Percentiles rank a stretch among this genome's conserved stretches.
Conservation (phyloP, 345 rosid genomes). For the Bretschneidera sinensis region DNA sequence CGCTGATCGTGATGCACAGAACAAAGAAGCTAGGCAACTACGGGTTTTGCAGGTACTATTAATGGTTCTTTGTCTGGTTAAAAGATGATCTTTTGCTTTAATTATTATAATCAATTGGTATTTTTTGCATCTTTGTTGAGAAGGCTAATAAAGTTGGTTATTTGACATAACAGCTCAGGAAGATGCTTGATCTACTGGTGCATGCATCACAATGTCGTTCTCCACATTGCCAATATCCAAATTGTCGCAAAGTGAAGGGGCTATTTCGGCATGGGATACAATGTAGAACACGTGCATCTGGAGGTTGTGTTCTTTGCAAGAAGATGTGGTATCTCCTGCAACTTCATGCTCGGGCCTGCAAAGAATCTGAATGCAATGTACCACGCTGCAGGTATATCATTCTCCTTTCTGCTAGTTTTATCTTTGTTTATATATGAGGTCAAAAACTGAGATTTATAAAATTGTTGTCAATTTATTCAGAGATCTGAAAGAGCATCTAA, state of each 20-base stretch:
- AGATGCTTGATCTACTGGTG: slow-evolving; percentile 98
- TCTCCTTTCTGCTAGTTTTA: not conserved
- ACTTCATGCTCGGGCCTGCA: slow-evolving; percentile 98
- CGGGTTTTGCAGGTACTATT: slow-evolving; percentile 73
- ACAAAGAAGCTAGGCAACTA: slow-evolving; percentile 89
- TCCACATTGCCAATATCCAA: slow-evolving; percentile 80
- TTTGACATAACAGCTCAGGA: slow-evolving; percentile 69
- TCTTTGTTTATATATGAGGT: slow-evolving; percentile 2
- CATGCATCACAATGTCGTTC: slow-evolving; percentile 95
- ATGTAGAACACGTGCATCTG: slow-evolving; percentile 85
- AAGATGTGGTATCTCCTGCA: slow-evolving; percentile 99
- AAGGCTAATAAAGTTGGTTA: slow-evolving; percentile 3
- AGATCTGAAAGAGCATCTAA: slow-evolving; percentile 89
- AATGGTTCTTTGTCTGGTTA: not conserved
- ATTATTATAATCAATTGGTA: not conserved
- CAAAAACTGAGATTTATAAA: not conserved
- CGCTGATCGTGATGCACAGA: slow-evolving; percentile 95
- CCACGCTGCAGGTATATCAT: slow-evolving; percentile 88
- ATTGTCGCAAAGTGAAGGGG: slow-evolving; percentile 96
- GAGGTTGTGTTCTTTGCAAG: slow-evolving; percentile 93
- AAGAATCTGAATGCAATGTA: slow-evolving; percentile 87
- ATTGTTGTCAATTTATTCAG: slow-evolving; percentile 38
- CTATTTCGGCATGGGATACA: slow-evolving; percentile 92
- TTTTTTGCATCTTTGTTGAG: not conserved
- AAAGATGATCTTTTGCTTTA: too few species aligned